Evolutionary conservation across 1,139 yeast species (phyloP), one percentile per base, ranked within the genome.

Genomic region (Sugiyamaella grinbergsii): DNA sequence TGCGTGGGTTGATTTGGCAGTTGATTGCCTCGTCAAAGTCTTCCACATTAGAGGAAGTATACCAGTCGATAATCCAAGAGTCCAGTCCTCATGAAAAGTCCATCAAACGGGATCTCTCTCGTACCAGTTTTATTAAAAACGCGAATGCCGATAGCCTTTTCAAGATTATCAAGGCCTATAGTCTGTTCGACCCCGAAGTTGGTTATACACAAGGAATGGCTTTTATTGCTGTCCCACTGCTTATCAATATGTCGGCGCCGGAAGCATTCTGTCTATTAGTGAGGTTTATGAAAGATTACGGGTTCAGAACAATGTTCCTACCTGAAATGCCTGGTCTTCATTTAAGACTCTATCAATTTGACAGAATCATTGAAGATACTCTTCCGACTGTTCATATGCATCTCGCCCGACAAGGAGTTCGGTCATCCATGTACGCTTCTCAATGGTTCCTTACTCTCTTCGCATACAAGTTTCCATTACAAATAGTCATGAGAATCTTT

Each of bases 181-280:
- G 94, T 18, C 71, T 89, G 47, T 85, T 82, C 66, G 98, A 93
- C 64, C 83, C 88, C 0, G 97, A 90, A 51, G 96, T 93, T 34
- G 98, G 98, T 0, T 93, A 93, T 65, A 93, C 97, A 1, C 98
- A 93, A 68, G 98, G 98, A 5, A 89, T 93, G 96, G 95, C 94
- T 1, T 91, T 93, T 63, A 80, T 93, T 41, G 80, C 89, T 0
- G 90, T 89, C 6, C 98, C 98, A 0, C 70, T 93, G 49, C 74
- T 90, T 48, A 77, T 91, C 73, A 88, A 87, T 61, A 79, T 89
- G 81, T 79, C 61, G 36, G 96, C 91, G 60, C 76, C 84, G 28
- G 98, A 93, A 65, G 83, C 96, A 5, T 91, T 93, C 69, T 82
- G 94, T 54, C 68, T 91, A 58, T 73, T 93, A 52, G 89, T 85